Percentiles rank a stretch among this genome's conserved stretches.
Evolutionary conservation across 495 filamentous ascomycete species (phyloP).

Genomic region (Penicillium herquei): DNA sequence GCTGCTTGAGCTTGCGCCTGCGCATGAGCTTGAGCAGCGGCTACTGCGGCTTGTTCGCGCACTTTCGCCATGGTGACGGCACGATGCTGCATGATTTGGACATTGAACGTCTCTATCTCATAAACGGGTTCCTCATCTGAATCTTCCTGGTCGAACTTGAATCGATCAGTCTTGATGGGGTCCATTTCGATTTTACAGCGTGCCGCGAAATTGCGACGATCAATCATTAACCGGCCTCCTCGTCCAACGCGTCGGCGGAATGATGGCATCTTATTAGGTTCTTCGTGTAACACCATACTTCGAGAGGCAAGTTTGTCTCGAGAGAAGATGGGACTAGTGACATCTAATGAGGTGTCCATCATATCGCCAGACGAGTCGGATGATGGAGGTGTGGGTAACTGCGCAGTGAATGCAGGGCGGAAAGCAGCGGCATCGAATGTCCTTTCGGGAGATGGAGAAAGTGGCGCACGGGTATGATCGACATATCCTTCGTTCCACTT

Average conservation of each 20-base stretch:
- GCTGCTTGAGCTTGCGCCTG: conserved; percentile 47
- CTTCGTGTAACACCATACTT: conserved; percentile 48
- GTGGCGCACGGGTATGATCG: conserved; percentile 77
- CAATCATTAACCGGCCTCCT: conserved; percentile 76
- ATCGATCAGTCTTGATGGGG: conserved; percentile 62
- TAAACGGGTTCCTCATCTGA: conserved; percentile 72
- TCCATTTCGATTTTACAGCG: conserved; percentile 51
- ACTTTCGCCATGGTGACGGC: conserved; percentile 60
- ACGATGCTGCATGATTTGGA: conserved; percentile 68
- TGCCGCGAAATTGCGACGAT: conserved; percentile 59
- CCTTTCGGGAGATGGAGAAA: conserved; percentile 65
- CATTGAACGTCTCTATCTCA: conserved; percentile 68
- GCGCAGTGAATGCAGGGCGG: conserved; percentile 77
- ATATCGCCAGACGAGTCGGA: conserved; percentile 66
- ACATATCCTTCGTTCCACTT: conserved; percentile 83
- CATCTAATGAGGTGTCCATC: conserved; percentile 47
- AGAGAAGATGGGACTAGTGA: conserved; percentile 40
- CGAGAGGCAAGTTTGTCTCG: conserved; percentile 49
- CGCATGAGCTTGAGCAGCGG: conserved; percentile 44
- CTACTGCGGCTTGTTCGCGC: conserved; percentile 44
- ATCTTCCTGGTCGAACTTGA: conserved; percentile 73
- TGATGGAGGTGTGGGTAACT: conserved; percentile 82
- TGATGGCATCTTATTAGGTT: conserved; percentile 49
- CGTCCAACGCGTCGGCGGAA: conserved; percentile 73
- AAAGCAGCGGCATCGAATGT: conserved; percentile 58